Evolutionary conservation across 331 rosid genomes (phyloP), one percentile per base, ranked within the genome.

Genomic region (Erythrophleum ivorense): DNA sequence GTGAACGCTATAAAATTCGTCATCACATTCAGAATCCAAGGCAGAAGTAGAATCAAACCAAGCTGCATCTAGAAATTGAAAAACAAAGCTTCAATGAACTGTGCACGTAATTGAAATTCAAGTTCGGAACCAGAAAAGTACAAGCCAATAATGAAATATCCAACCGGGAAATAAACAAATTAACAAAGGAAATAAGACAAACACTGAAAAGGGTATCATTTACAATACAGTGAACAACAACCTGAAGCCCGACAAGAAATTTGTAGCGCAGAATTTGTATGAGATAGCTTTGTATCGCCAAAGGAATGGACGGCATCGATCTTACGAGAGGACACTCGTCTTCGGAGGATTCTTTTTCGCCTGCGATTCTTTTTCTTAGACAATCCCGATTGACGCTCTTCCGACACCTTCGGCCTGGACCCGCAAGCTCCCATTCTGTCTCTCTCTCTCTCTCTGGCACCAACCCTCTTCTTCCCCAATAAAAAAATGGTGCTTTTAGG

Each of bases 31-130:
- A 31, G 98, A 96, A 49, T 96, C 97, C 81, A 86, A 80, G 1
- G 88, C 88, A 33, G 99, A 96, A 79, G 84, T 85, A 29, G 97
- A 94, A 92, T 96, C 99, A 84, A 88, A 89, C 92, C 94, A 96
- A 12, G 91, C 89, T 69, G 75, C 92, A 75, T 96, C 99, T 80
- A 73, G 21, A 79, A 82, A 80, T 74, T 83, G 78, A 78, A 78
- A 29, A 63, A 90, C 7, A 0, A 53, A 84, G 46, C 24, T 3
- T n/a, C 79, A 40, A 75, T 65, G 33, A 77, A 62, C 10, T 7
- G 8, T 5, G 19, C 54, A 67, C 3, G 11, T 38, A 40, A 33
- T 63, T 7, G 68, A 63, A 63, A 63, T 63, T 12, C 5, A 63
- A 63, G 40, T 69, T 45, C 40, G 9, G 15, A 24, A 1, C 16